Base-by-base conservation (phyloP, 306 rosid genomes). In the Castanea crenata region DNA sequence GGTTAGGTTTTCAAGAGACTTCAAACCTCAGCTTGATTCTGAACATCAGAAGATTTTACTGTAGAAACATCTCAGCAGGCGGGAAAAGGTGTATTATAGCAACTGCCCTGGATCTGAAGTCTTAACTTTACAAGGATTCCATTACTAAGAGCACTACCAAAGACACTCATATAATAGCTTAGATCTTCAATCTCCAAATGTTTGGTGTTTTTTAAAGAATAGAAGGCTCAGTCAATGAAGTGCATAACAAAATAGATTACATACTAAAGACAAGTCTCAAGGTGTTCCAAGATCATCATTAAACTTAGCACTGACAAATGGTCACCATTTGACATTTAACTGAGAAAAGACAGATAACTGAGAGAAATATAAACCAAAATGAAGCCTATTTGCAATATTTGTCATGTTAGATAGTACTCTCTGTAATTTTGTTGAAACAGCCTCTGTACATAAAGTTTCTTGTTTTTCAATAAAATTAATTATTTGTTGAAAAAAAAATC, bases 21-120 rank as follows among this genome's bases (percentile, higher is more conserved):
- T 67, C 72, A 67, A 12, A 67, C 72, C 52, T 18, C 38, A 8
- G 72, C n/a, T 67, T 67, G 51, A 65, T 65, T 65, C 49, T 44
- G 4, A 63, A 14, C 12, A 65, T 5, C 46, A 65, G 35, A 9
- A 16, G 21, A 65, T 63, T 63, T 57, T 31, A 27, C 15, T 14
- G 20, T 16, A 63, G 20, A 63, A 63, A 63, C 69, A 13, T 35
- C 38, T 5, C 9, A 31, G 69, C 8, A 16, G 69, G 69, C 38
- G 7, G 38, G 16, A 63, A 63, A 27, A 27, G 29, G 18, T 34
- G 73, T 11, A 38, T 23, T 69, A 14, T 21, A 18, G 55, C 54
- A 69, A 69, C 51, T 38, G 31, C 55, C 23, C 10, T 35, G 38
- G 18, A 19, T 35, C 54, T 3, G 25, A 21, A 21, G 32, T 25